Evolutionary conservation across 176 grass and related monocot genomes (phyloP).

Genomic region (Pharus latifolius): DNA sequence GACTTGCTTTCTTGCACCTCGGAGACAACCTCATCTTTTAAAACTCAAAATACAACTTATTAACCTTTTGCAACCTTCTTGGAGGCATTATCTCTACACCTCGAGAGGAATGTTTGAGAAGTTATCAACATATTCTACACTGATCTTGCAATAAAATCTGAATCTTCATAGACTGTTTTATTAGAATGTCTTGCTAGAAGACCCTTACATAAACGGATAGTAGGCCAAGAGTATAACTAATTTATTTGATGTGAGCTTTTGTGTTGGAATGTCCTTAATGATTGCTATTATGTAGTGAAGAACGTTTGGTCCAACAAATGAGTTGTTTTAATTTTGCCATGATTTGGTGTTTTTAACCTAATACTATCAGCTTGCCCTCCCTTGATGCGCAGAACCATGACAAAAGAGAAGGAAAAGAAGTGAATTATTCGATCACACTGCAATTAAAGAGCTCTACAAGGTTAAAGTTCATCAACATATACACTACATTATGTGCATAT

Average conservation of each 20-base stretch:
- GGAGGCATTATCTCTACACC: too few species aligned
- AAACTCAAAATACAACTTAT: too few species aligned
- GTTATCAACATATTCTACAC: too few species aligned
- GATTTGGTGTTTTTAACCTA: constrained; percentile 3
- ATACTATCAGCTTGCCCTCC: not conserved
- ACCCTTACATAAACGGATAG: too few species aligned
- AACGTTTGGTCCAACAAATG: not conserved
- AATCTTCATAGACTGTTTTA: too few species aligned
- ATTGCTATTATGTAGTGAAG: not conserved
- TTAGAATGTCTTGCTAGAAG: too few species aligned
- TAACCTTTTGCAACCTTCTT: too few species aligned
- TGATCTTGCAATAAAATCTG: too few species aligned
- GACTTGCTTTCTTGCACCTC: not conserved
- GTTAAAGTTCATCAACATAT: constrained; percentile 20
- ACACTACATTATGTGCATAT: constrained; percentile 18
- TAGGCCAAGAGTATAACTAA: not conserved
- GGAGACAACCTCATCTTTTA: too few species aligned
- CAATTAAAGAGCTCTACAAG: constrained; percentile 26
- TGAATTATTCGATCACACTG: not conserved
- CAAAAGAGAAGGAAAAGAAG: not conserved
- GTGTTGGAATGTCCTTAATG: not conserved
- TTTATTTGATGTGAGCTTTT: not conserved
- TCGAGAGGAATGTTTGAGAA: too few species aligned
- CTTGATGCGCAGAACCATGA: not conserved
- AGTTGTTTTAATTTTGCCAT: not conserved